Evolutionary conservation across 2,329 filamentous ascomycete species (phyloP).

Genomic region (Diaporthe vexans): DNA sequence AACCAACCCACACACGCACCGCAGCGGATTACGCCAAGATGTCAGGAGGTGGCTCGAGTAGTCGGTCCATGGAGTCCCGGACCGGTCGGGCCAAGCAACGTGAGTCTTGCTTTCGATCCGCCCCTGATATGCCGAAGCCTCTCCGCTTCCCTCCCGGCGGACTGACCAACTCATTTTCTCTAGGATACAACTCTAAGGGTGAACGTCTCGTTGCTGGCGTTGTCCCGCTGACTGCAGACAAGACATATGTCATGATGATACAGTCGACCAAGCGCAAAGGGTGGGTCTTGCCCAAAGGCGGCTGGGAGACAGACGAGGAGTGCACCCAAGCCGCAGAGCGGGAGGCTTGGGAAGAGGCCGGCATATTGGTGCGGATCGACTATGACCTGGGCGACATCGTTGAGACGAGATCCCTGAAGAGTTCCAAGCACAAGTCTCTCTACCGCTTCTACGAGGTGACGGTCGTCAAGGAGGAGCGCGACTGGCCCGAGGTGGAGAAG

Average conservation of each 20-base stretch:
- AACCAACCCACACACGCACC: conserved; percentile 45
- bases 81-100: conserved; percentile 84
- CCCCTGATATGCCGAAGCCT: conserved; percentile 40
- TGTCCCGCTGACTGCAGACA: conserved; percentile 89
- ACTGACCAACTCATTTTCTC: conserved; percentile 53
- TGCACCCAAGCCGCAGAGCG: conserved; percentile 87
- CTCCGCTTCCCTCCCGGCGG: conserved; percentile 46
- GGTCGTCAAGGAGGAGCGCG: conserved; percentile 86
- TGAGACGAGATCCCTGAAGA: conserved; percentile 85
- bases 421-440: conserved; percentile 73
- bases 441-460: conserved; percentile 90
- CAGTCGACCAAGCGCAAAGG: conserved; percentile 91
- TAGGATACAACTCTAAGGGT: conserved; percentile 92
- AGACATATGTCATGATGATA: conserved; percentile 90
- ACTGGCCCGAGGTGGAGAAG: conserved; percentile 97
- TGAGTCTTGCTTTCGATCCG: conserved; percentile 65
- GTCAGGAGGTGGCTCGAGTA: conserved; percentile 46
- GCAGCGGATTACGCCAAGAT: conserved; percentile 40
- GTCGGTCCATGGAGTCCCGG: conserved; percentile 78
- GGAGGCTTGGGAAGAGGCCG: conserved; percentile 98
- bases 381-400: conserved; percentile 89
- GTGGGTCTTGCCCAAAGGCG: conserved; percentile 98
- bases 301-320: conserved; percentile 95
- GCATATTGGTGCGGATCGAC: conserved; percentile 87
- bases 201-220: conserved; percentile 96